A percentile compares a stretch with the other conserved stretches of the same genome.
phyloP scores from a whole-genome alignment of 768 basidiomycete species.

The Coprinopsis sp. region DNA sequence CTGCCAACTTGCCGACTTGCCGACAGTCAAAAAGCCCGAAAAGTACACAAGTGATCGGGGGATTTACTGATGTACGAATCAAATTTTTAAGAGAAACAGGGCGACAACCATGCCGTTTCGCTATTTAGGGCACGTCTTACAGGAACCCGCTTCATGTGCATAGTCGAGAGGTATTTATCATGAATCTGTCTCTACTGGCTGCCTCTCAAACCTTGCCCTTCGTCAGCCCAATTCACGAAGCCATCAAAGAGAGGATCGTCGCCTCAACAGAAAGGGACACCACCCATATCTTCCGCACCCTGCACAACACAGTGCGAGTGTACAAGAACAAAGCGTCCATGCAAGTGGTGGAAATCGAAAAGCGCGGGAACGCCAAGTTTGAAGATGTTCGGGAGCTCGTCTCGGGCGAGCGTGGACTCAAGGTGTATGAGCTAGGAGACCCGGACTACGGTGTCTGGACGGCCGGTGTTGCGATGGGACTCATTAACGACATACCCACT shows the following conservation, averaged over 20 bases:
- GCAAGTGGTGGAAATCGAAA: constrained; percentile 84
- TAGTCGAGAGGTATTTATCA: constrained; percentile 61
- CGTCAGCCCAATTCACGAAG: constrained; percentile 76
- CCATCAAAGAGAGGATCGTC: constrained; percentile 88
- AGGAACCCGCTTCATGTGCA: constrained; percentile 90
- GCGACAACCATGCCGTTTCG: too few species aligned
- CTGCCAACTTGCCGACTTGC: too few species aligned
- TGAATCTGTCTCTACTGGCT: not conserved
- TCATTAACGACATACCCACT: constrained; percentile 82
- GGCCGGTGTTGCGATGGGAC: constrained; percentile 59
- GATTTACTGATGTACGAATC: too few species aligned
- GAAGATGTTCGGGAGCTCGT: constrained; percentile 81
- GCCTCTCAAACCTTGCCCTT: not conserved
- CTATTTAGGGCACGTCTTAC: too few species aligned
- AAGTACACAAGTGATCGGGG: too few species aligned
- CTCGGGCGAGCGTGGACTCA: constrained; percentile 60
- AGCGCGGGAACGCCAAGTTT: constrained; percentile 81
- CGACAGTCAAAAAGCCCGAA: too few species aligned
- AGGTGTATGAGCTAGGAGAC: constrained; percentile 83
- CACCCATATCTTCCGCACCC: constrained; percentile 84
- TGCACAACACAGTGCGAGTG: constrained; percentile 80
- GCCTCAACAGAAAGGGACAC: constrained; percentile 79
- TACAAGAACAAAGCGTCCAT: constrained; percentile 80
- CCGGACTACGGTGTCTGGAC: constrained; percentile 86
- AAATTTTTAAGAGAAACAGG: too few species aligned